Percentiles rank a stretch among this genome's conserved stretches.
phyloP scores from a whole-genome alignment of 345 rosid genomes.

The Capsella bursapastoris region DNA sequence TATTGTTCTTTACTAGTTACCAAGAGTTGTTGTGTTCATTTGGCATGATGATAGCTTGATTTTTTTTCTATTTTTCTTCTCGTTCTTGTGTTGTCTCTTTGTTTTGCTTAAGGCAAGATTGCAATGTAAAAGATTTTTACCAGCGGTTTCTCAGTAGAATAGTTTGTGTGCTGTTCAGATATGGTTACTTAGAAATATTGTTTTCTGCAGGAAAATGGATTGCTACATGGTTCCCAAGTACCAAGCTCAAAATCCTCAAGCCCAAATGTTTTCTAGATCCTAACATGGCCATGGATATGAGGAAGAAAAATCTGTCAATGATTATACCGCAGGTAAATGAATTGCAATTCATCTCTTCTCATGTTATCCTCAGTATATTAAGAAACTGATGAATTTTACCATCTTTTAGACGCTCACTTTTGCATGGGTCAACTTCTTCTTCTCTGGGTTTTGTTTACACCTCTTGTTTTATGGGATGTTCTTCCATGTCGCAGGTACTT shows the following conservation, averaged over 20 bases:
- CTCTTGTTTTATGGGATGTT: slow-evolving; percentile 27
- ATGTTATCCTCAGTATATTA: too few species aligned
- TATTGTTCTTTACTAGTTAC: slow-evolving; percentile 19
- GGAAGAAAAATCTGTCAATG: slow-evolving; percentile 98
- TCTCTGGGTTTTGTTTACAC: neutral
- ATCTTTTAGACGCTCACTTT: too few species aligned
- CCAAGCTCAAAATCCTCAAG: slow-evolving; percentile 81
- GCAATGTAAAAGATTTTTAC: neutral
- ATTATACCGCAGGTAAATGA: slow-evolving; percentile 85
- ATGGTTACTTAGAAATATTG: slow-evolving; percentile 8
- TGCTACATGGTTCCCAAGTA: slow-evolving; percentile 80
- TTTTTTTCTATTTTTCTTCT: too few species aligned
- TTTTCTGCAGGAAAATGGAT: slow-evolving; percentile 77
- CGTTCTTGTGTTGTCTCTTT: too few species aligned
- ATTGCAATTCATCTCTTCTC: slow-evolving; percentile 13
- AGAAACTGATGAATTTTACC: too few species aligned
- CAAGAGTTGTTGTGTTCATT: neutral
- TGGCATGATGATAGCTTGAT: neutral
- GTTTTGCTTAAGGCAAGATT: neutral
- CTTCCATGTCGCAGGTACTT: slow-evolving; percentile 68
- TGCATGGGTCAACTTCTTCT: too few species aligned
- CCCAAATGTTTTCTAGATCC: slow-evolving; percentile 99
- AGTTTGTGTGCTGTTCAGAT: slow-evolving; percentile 5
- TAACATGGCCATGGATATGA: slow-evolving; percentile 99
- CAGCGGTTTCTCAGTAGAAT: neutral